phyloP scores from a whole-genome alignment of 2,329 filamentous ascomycete genomes.

The Talaromyces marneffei region DNA sequence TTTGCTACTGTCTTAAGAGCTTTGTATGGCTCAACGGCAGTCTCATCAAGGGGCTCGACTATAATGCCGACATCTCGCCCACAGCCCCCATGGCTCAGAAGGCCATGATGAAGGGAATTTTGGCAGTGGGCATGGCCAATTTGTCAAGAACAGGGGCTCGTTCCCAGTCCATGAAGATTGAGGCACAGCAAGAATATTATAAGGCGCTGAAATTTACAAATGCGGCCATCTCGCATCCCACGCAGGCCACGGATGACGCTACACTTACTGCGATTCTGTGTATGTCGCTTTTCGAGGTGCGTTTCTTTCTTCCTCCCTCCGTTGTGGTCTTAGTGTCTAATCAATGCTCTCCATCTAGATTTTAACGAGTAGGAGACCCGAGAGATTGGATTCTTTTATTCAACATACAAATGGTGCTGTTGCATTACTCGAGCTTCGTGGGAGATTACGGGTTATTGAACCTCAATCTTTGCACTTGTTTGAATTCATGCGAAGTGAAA shows the following conservation, averaged over 20 bases:
- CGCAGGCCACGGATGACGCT: conserved; percentile 35
- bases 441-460: conserved; percentile 32
- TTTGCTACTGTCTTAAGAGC: conserved; percentile 32
- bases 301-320: conserved; percentile 9
- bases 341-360: conserved; percentile 20
- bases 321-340: not conserved
- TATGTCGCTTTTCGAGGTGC: conserved; percentile 58
- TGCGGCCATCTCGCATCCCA: conserved; percentile 27
- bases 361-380: conserved; percentile 37
- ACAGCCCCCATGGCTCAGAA: conserved; percentile 23
- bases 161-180: conserved; percentile 43
- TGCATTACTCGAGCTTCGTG: conserved; percentile 49
- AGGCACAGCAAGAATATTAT: conserved; percentile 51
- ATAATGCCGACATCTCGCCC: conserved; percentile 19
- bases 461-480: conserved; percentile 48
- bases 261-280: conserved; percentile 52
- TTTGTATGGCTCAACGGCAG: conserved; percentile 28
- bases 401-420: conserved; percentile 57
- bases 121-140: conserved; percentile 54
- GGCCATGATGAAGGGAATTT: conserved; percentile 45
- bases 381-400: conserved; percentile 48
- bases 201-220: conserved; percentile 45
- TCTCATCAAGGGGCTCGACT: conserved; percentile 23
- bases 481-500: conserved; percentile 52
- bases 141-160: conserved; percentile 48